Evolutionary conservation across 2,329 filamentous ascomycete species (phyloP).

Genomic region (Domatiomyces globalis): DNA sequence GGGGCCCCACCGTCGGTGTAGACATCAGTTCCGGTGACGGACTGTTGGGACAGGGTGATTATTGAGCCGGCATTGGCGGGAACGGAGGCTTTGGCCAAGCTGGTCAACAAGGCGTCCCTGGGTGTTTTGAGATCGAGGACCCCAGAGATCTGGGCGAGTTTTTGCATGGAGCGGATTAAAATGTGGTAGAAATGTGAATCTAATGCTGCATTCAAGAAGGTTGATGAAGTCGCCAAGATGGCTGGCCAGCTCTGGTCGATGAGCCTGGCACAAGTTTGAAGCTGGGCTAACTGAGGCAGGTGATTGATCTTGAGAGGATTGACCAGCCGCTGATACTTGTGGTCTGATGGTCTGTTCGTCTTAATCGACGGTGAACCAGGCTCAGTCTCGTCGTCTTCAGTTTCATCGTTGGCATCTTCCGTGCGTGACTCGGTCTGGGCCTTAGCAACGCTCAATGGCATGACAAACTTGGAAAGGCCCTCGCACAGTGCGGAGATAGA

Average conservation of each 20-base stretch:
- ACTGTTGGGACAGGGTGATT: conserved; percentile 3
- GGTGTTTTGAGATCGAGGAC: conserved; percentile 72
- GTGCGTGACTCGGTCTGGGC: conserved; percentile 9
- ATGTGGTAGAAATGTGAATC: conserved; percentile 91
- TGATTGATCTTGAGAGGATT: conserved; percentile 68
- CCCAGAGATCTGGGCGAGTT: conserved; percentile 87
- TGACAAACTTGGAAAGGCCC: conserved; percentile 78
- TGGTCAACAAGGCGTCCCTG: conserved; percentile 86
- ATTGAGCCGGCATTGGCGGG: conserved; percentile 49
- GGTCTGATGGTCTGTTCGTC: conserved; percentile 42
- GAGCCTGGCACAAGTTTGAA: conserved; percentile 65
- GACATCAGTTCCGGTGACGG: neutral
- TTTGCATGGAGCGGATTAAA: conserved; percentile 82
- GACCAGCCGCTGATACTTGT: conserved; percentile 61
- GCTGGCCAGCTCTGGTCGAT: conserved; percentile 93
- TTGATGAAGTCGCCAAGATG: conserved; percentile 84
- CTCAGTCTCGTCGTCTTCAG: conserved; percentile 7
- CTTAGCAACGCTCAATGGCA: conserved; percentile 71
- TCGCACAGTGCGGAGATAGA: conserved; percentile 87
- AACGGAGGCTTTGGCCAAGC: conserved; percentile 81
- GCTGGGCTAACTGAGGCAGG: conserved; percentile 55
- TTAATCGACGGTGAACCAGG: neutral
- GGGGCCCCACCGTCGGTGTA: neutral
- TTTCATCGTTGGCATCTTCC: conserved; percentile 18
- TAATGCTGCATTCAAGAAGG: conserved; percentile 79